Conservation (phyloP, 345 rosid species). For the Anastatica hierochuntica region DNA sequence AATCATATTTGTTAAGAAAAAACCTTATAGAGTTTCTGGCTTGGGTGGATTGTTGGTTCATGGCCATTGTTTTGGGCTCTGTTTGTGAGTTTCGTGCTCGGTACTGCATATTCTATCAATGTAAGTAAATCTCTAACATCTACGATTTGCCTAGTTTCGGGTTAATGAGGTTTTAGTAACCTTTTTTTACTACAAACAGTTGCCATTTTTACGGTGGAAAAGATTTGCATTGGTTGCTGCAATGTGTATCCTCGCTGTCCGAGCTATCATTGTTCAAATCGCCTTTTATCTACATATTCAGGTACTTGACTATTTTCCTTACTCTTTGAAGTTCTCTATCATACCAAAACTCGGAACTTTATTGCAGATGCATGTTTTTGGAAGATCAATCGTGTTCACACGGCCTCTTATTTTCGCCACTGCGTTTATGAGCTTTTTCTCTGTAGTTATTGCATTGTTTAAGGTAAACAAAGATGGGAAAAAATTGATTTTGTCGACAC, state of each 20-base stretch:
- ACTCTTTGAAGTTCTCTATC: background rate
- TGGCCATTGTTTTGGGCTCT: slow-evolving; percentile 99
- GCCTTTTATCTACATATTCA: slow-evolving; percentile 89
- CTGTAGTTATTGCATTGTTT: slow-evolving; percentile 86
- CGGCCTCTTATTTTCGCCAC: slow-evolving; percentile 82
- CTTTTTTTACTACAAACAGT: slow-evolving; percentile 36
- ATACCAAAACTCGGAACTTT: background rate
- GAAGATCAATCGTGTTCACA: slow-evolving; percentile 53
- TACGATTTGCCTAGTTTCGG: background rate
- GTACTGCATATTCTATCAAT: slow-evolving; percentile 91
- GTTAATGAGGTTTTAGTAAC: background rate
- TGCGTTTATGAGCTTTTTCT: slow-evolving; percentile 96
- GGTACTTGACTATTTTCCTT: slow-evolving; percentile 44
- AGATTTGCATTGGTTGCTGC: slow-evolving; percentile 94
- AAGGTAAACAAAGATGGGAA: slow-evolving; percentile 45
- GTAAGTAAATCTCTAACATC: slow-evolving; percentile 34
- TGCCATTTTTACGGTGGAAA: slow-evolving; percentile 91
- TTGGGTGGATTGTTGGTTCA: slow-evolving; percentile 19
- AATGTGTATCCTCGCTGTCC: slow-evolving; percentile 85
- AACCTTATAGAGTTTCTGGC: slow-evolving; percentile 63
- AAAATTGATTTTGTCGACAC: background rate
- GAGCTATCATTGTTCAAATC: slow-evolving; percentile 87
- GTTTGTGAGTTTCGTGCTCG: slow-evolving; percentile 76
- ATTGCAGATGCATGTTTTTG: slow-evolving; percentile 61
- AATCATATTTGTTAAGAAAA: too few species aligned